Evolutionary conservation across 2,329 filamentous ascomycete species (phyloP).

Genomic region (Claviceps sp.): DNA sequence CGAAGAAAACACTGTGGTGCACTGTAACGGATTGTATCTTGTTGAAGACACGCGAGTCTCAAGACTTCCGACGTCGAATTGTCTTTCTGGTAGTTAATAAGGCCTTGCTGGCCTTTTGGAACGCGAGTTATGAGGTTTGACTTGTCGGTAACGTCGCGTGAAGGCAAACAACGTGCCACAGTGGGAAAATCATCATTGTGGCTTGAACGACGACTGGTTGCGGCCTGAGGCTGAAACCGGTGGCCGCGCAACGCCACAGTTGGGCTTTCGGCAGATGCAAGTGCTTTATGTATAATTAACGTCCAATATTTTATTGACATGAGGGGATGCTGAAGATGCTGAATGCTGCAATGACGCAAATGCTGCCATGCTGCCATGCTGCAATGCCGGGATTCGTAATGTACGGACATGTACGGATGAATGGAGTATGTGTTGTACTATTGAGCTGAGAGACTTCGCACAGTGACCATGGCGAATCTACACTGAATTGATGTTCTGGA

Average conservation of each 20-base stretch:
- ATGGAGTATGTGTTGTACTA: too few species aligned
- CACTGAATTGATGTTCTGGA: too few species aligned
- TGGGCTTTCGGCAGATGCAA: background rate
- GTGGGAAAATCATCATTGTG: background rate
- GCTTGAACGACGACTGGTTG: background rate
- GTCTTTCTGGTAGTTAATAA: background rate
- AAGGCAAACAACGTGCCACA: background rate
- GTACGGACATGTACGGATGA: too few species aligned
- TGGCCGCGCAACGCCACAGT: background rate
- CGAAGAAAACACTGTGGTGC: background rate
- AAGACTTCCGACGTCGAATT: background rate
- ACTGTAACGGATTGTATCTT: background rate
- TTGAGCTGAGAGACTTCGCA: too few species aligned
- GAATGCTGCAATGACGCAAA: too few species aligned
- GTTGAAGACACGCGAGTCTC: background rate
- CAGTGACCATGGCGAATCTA: too few species aligned
- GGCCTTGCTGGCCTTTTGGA: background rate
- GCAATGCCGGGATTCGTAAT: too few species aligned
- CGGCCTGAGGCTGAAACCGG: conserved; percentile 3
- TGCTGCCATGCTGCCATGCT: too few species aligned
- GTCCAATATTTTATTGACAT: too few species aligned
- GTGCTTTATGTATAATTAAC: background rate
- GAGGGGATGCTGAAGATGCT: too few species aligned
- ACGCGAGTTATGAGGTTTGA: background rate
- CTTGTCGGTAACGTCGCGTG: background rate